Conservation (phyloP, 148 eudicot species). For the Linanthus parryae region DNA sequence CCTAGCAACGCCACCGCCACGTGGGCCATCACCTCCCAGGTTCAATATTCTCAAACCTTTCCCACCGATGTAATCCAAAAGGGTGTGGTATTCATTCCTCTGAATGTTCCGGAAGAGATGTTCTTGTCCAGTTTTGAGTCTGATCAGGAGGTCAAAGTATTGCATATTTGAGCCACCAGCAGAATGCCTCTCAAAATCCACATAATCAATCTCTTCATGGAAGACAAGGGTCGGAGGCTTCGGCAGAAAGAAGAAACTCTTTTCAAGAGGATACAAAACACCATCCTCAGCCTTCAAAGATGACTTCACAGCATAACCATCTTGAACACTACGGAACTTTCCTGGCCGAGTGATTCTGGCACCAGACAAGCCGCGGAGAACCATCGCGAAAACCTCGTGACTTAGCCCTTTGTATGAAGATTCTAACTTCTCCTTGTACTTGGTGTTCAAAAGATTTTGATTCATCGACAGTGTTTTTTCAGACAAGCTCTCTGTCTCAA, state of each 20-base stretch:
- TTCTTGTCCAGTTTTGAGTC: constrained; percentile 76
- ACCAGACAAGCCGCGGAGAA: constrained; percentile 81
- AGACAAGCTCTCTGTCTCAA: constrained; percentile 74
- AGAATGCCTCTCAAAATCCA: constrained; percentile 91
- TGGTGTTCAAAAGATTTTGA: constrained; percentile 63
- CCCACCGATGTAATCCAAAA: constrained; percentile 65
- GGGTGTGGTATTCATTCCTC: constrained; percentile 79
- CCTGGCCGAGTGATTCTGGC: constrained; percentile 91
- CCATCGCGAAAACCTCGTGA: constrained; percentile 77
- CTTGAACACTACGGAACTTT: constrained; percentile 81
- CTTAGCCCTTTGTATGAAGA: constrained; percentile 79
- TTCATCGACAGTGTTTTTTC: constrained; percentile 62
- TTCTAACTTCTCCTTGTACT: constrained; percentile 80
- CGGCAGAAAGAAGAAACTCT: constrained; percentile 91
- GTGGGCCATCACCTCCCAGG: constrained; percentile 33
- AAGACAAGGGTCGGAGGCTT: constrained; percentile 94
- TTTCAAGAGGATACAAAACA: constrained; percentile 83
- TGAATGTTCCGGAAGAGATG: constrained; percentile 92
- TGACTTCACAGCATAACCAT: constrained; percentile 91
- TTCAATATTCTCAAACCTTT: constrained; percentile 79
- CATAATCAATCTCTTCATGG: constrained; percentile 92
- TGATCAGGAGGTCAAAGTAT: constrained; percentile 82
- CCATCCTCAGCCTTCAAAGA: constrained; percentile 97
- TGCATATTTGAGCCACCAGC: constrained; percentile 96
- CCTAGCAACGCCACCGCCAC: constrained; percentile 49